phyloP scores from a whole-genome alignment of 805 yeast genomes.

The Candida verbasci region DNA sequence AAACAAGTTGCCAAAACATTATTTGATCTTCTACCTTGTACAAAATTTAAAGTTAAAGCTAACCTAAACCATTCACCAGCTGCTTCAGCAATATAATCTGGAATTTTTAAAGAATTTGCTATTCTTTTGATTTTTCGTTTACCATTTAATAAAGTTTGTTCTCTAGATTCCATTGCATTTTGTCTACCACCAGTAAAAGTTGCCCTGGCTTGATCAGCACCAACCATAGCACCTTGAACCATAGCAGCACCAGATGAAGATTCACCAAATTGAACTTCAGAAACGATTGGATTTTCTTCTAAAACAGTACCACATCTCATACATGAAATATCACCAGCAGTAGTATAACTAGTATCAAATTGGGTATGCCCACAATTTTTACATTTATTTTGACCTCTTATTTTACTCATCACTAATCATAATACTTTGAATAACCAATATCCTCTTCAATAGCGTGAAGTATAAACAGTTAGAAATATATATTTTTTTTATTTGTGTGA shows the following conservation, averaged over 20 bases:
- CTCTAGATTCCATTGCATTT: slow-evolving; percentile 77
- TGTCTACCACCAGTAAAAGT: slow-evolving; percentile 61
- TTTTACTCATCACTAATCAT: slow-evolving; percentile 1
- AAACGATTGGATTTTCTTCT: slow-evolving; percentile 91
- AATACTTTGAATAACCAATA: too few relatives aligned
- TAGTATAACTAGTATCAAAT: slow-evolving; percentile 19
- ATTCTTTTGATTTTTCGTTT: slow-evolving; percentile 72
- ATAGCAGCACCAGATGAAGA: slow-evolving; percentile 90
- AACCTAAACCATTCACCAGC: slow-evolving; percentile 87
- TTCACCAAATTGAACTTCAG: slow-evolving; percentile 94
- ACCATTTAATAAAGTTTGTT: slow-evolving; percentile 84
- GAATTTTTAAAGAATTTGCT: slow-evolving; percentile 72
- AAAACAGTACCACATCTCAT: slow-evolving; percentile 78
- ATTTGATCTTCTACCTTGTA: slow-evolving; percentile 95
- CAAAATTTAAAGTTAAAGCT: slow-evolving; percentile 84
- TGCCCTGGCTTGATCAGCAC: slow-evolving; percentile 79
- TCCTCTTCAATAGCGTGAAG: too few relatives aligned
- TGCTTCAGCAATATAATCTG: slow-evolving; percentile 80
- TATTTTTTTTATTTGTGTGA: too few relatives aligned
- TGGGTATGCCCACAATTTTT: slow-evolving; percentile 21
- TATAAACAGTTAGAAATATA: background rate
- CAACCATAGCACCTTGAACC: slow-evolving; percentile 91
- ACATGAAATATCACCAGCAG: slow-evolving; percentile 76
- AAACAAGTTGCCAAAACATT: slow-evolving; percentile 94
- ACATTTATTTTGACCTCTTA: slow-evolving; percentile 13